Evolutionary conservation across 495 filamentous ascomycete genomes (phyloP), one percentile per base, ranked within the genome.

Genomic region (Xylaria grammica): DNA sequence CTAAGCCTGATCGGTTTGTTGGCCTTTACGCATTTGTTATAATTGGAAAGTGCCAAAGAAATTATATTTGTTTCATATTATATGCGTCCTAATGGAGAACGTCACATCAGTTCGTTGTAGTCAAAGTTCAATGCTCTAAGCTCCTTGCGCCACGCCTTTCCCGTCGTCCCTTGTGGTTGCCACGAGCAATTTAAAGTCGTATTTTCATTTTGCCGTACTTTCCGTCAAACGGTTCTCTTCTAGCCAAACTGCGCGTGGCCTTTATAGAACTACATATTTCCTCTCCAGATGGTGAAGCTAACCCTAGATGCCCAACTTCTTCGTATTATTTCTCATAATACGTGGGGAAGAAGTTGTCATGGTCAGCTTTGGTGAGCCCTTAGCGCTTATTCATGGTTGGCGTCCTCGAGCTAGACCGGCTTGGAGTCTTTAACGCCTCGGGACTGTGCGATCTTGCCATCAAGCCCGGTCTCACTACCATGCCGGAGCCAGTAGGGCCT

Each of bases 381-480:
- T 69, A 49, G 24, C 67, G 65, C 24, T 40, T 67, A 24, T 34
- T 17, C 36, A 40, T 65, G n/a, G 77, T 74, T 61, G 77, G 75
- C 19, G 77, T 79, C 36, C 79, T 73, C 5, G 71, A 70, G 42
- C 72, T 72, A 10, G 75, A 74, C 40, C 67, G 78, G 58, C 79
- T 82, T 1, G 73, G 72, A 1, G 73, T 71, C 3, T 36, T 69
- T 49, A 51, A 20, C 22, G 62, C 57, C 45, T 74, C 72, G 4
- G 67, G 65, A 29, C 65, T 69, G 26, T 51, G 71, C 26, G 50
- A 22, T 56, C 49, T 20, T 49, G 62, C 15, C 30, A 46, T n/a
- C 42, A 45, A 32, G n/a, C 42, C 59, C 10, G 53, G 34, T 66
- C 71, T 76, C 59, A 67, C 67, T 38, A 74, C 65, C 42, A 77